Evolutionary conservation across 306 rosid genomes (phyloP).

Genomic region (Lathyrus oleraceus): DNA sequence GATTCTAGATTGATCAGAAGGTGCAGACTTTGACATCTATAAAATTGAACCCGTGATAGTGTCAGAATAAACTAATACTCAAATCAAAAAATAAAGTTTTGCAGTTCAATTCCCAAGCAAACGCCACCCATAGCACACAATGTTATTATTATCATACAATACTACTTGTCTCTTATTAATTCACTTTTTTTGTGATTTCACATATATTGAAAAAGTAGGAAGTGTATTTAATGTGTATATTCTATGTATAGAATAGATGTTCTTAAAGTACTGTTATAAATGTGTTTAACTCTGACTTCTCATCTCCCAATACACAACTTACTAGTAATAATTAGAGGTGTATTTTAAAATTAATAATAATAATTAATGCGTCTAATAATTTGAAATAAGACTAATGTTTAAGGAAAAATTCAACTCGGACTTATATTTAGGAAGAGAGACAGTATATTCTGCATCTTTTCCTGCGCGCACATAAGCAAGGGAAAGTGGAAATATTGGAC

Average conservation of each 20-base stretch:
- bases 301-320: neutral
- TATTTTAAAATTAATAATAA: neutral
- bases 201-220: neutral
- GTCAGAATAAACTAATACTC: slow-evolving; percentile 29
- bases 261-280: neutral
- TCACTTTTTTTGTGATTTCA: neutral
- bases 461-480: neutral
- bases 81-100: slow-evolving; percentile 28
- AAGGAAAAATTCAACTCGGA: neutral
- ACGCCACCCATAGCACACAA: slow-evolving; percentile 1
- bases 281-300: neutral
- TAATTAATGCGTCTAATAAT: neutral
- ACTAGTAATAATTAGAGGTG: neutral
- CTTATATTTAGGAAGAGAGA: neutral
- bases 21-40: slow-evolving; percentile 97
- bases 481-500: slow-evolving; percentile 13
- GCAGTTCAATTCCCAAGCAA: slow-evolving; percentile 16
- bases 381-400: neutral
- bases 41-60: slow-evolving; percentile 40
- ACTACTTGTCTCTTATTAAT: neutral
- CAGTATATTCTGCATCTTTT: slow-evolving; percentile 6
- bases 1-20: slow-evolving; percentile 94
- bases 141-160: neutral
- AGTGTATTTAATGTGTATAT: neutral
- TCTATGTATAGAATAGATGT: neutral